Percentiles rank a stretch among this genome's conserved stretches.
phyloP scores from a whole-genome alignment of 257 asterid genomes.

The Sherardia arvensis region DNA sequence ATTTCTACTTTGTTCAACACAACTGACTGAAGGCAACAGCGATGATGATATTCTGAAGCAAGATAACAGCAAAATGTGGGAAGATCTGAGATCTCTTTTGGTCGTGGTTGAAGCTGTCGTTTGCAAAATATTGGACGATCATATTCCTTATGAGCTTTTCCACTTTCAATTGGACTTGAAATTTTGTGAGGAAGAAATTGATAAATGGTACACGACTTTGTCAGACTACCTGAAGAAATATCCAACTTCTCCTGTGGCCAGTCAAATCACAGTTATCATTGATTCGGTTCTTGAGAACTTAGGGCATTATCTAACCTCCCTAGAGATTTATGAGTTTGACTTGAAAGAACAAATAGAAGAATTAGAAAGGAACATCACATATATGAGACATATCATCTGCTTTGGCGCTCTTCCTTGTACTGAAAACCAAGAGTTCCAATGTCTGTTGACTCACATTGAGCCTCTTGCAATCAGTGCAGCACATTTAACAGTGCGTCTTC shows the following conservation, averaged over 20 bases:
- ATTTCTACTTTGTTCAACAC: background rate
- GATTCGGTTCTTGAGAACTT: background rate
- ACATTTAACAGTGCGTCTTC: background rate
- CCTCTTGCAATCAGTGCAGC: background rate
- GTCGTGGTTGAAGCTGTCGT: background rate
- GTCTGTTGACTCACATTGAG: background rate
- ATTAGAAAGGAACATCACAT: background rate
- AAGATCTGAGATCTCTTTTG: background rate
- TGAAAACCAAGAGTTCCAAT: background rate
- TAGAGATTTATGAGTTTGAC: background rate
- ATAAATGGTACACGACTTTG: background rate
- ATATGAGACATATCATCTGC: background rate
- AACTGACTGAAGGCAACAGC: background rate
- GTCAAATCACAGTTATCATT: background rate
- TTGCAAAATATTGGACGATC: background rate
- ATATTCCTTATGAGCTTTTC: background rate
- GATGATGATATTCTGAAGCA: background rate
- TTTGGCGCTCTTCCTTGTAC: background rate
- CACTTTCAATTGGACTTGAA: background rate
- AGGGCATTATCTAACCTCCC: too few species aligned
- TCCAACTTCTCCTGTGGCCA: background rate
- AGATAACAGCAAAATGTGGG: background rate
- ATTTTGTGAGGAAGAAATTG: background rate
- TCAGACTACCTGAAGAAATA: background rate
- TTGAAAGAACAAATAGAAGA: too few species aligned